Percentiles rank a stretch among this genome's conserved stretches.
phyloP scores from a whole-genome alignment of 2,329 filamentous ascomycete genomes.

The Exophiala dermatitidis region DNA sequence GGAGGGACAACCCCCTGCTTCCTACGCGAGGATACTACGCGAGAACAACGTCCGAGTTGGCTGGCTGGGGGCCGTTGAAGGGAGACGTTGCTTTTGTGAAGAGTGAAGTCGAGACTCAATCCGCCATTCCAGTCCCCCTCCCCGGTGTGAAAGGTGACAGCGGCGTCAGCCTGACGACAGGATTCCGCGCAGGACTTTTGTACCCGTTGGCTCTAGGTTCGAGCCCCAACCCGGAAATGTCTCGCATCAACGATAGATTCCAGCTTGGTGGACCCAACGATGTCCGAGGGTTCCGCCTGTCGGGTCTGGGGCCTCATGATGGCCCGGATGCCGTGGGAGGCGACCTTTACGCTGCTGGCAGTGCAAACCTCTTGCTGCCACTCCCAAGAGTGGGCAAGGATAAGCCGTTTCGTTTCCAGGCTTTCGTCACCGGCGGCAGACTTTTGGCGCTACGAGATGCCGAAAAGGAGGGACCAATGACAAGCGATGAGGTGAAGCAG shows the following conservation, averaged over 20 bases:
- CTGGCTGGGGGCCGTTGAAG: slow-evolving; percentile 71
- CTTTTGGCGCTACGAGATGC: slow-evolving; percentile 66
- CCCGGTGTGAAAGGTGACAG: slow-evolving; percentile 62
- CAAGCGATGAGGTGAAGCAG: slow-evolving; percentile 40
- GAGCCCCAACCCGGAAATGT: slow-evolving; percentile 52
- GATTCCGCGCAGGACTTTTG: slow-evolving; percentile 72
- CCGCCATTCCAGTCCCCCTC: slow-evolving; percentile 65
- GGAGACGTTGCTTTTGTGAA: slow-evolving; percentile 95
- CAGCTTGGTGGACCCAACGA: slow-evolving; percentile 90
- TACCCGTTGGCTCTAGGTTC: slow-evolving; percentile 67
- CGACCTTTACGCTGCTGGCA: slow-evolving; percentile 84
- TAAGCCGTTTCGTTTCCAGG: slow-evolving; percentile 76
- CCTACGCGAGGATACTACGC: slow-evolving; percentile 75
- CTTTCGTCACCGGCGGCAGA: slow-evolving; percentile 85
- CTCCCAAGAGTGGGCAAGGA: slow-evolving; percentile 74
- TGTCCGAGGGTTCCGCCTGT: slow-evolving; percentile 85
- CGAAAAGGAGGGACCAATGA: slow-evolving; percentile 42
- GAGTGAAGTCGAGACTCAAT: slow-evolving; percentile 74
- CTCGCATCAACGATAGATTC: slow-evolving; percentile 89
- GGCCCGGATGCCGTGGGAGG: slow-evolving; percentile 80
- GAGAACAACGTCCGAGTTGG: slow-evolving; percentile 73
- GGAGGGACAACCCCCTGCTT: slow-evolving; percentile 75
- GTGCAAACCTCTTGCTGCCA: slow-evolving; percentile 76
- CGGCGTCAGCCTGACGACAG: slow-evolving; percentile 74
- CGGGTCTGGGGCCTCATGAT: slow-evolving; percentile 82